Conservation (phyloP, 805 yeast genomes). For the Yamadazyma ubonensis region DNA sequence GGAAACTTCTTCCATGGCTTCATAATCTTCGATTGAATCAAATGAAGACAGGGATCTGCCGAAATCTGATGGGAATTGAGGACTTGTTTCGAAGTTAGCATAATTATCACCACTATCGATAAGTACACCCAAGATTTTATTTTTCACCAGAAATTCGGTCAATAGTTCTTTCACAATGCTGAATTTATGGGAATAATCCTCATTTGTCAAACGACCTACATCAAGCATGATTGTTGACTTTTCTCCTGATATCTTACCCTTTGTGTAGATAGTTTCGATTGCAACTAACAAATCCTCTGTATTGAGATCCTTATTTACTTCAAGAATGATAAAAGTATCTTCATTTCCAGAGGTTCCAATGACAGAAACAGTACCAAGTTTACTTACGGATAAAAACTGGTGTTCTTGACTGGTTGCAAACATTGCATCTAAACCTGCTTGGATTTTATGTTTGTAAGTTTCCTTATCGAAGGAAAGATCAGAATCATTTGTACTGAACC, state of each 20-base stretch:
- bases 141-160: conserved; percentile 13
- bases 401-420: conserved; percentile 44
- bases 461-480: conserved; percentile 19
- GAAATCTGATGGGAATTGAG: no score
- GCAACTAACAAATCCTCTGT: conserved; percentile 16
- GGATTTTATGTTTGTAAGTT: conserved; percentile 30
- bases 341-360: conserved; percentile 50
- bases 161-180: conserved; percentile 17
- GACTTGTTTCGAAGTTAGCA: no score
- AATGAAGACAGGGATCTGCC: no score
- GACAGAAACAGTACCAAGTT: conserved; percentile 48
- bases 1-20: background rate
- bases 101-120: conserved; percentile 43
- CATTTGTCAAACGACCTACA: conserved; percentile 23
- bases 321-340: conserved; percentile 47
- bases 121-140: conserved; percentile 35
- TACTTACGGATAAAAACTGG: conserved; percentile 48
- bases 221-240: conserved; percentile 29
- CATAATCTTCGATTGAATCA: no score
- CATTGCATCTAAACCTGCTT: conserved; percentile 46
- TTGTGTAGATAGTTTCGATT: conserved; percentile 18
- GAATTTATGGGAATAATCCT: conserved; percentile 17
- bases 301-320: conserved; percentile 19
- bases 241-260: conserved; percentile 14
- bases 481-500: conserved; percentile 34